phyloP scores from a whole-genome alignment of 495 filamentous ascomycete genomes.

The Tuber melanosporum region DNA sequence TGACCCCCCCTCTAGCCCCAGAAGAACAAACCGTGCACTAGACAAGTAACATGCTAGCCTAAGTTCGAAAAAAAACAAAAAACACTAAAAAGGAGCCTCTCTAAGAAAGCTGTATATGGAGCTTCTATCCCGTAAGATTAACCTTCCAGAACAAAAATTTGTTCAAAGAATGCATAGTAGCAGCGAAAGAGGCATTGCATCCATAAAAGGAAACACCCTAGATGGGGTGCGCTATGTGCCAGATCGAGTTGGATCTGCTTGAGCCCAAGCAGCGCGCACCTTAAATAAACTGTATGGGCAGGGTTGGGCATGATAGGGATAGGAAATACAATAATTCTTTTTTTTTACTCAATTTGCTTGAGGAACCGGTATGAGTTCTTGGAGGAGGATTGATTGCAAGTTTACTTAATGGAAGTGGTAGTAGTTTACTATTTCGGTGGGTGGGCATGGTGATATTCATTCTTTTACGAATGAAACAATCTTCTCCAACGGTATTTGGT shows the following conservation, averaged over 20 bases:
- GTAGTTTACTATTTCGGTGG: not conserved
- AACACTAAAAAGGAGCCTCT: not conserved
- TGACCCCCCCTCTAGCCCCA: not conserved
- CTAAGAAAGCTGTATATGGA: not conserved
- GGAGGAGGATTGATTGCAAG: not conserved
- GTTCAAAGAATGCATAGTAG: not conserved
- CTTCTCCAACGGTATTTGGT: not conserved
- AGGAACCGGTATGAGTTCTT: too few relatives aligned
- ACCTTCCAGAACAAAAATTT: not conserved
- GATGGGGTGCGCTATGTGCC: too few relatives aligned
- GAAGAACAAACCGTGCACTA: not conserved
- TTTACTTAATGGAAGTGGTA: not conserved
- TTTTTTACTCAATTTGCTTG: too few relatives aligned
- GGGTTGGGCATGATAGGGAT: too few relatives aligned
- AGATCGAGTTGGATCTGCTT: too few relatives aligned
- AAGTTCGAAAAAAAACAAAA: not conserved
- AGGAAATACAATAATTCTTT: too few relatives aligned
- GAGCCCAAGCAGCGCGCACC: too few relatives aligned
- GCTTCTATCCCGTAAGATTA: not conserved
- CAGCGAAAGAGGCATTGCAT: not conserved
- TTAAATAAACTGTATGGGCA: too few relatives aligned
- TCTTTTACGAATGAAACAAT: not conserved
- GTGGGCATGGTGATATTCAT: not conserved
- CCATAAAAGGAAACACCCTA: too few relatives aligned
- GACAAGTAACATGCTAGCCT: not conserved